Percentiles rank a stretch among this genome's conserved stretches.
Evolutionary conservation across 148 eudicot species (phyloP).

Genomic region (Rhododendron ovatum): DNA sequence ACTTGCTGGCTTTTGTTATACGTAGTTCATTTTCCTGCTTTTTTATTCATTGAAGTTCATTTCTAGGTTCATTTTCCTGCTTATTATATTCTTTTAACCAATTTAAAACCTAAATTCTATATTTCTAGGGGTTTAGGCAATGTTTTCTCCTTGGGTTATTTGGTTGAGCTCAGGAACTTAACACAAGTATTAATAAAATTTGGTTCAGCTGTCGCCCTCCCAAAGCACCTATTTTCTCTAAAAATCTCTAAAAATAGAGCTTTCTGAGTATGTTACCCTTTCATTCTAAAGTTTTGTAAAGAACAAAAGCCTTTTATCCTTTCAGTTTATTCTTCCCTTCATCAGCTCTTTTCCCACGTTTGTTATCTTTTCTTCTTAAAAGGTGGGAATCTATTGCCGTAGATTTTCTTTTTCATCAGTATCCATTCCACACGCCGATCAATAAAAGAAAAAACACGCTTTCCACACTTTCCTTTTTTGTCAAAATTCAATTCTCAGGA

Average conservation of each 20-base stretch:
- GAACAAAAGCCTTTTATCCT: neutral
- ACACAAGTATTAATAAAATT: neutral
- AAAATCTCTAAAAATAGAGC: neutral
- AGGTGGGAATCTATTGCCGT: neutral
- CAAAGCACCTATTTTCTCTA: neutral
- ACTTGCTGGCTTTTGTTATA: neutral
- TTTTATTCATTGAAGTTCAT: neutral
- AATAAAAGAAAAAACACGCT: neutral
- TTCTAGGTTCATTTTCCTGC: neutral
- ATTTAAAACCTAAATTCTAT: neutral
- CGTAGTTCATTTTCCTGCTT: no score
- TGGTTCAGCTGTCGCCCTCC: neutral
- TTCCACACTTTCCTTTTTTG: neutral
- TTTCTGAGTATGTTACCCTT: neutral
- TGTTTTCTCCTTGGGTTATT: neutral
- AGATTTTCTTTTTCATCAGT: neutral
- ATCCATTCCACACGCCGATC: neutral
- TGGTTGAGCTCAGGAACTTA: neutral
- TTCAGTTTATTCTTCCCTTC: neutral
- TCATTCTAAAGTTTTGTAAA: neutral
- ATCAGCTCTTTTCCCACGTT: constrained; percentile 1
- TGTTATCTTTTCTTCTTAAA: neutral
- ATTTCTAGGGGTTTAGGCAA: neutral
- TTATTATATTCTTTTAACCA: neutral
- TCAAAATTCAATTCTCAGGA: neutral